These are phyloP conservation scores for Coprinopsis cinerea DNA, from an alignment of 768 basidiomycete genomes.

Conservation along the genomic window DNA sequence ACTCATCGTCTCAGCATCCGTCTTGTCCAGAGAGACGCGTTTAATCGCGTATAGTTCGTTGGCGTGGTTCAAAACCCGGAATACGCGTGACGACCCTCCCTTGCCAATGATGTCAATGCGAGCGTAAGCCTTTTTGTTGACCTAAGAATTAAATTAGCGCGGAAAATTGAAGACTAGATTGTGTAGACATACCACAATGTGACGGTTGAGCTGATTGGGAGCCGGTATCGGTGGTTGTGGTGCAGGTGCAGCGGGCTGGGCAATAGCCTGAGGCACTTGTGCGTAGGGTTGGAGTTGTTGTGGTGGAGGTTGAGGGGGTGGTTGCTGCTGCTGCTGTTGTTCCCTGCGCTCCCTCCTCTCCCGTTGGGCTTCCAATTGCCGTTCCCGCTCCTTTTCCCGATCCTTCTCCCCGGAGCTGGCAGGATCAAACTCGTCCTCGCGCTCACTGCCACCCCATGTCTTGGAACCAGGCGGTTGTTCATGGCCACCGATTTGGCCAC, in stretches of 20 bases:
- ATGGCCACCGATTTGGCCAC: conserved; percentile 22
- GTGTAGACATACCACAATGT: conserved; percentile 29
- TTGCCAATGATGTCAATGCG: conserved; percentile 87
- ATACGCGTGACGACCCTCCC: conserved; percentile 95
- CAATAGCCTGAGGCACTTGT: conserved; percentile 15
- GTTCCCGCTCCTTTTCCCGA: conserved; percentile 26
- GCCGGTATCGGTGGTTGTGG: conserved; percentile 26
- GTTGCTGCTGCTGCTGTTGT: conserved; percentile 23
- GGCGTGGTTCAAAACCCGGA: conserved; percentile 72
- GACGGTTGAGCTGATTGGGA: conserved; percentile 31
- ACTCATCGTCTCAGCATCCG: conserved; percentile 82
- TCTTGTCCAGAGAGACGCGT: conserved; percentile 83
- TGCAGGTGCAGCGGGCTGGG: conserved; percentile 19
- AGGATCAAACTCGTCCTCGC: conserved; percentile 30
- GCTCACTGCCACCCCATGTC: conserved; percentile 44
- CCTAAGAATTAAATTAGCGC: conserved; percentile 27
- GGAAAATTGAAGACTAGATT: not conserved
- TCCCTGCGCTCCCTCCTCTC: conserved; percentile 21
- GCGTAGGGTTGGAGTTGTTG: conserved; percentile 23
- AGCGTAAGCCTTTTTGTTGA: conserved; percentile 80
- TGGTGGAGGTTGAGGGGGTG: no score
- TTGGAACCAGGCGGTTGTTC: conserved; percentile 24
- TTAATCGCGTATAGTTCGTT: conserved; percentile 88
- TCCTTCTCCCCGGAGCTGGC: conserved; percentile 32
- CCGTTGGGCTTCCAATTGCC: conserved; percentile 21